These are phyloP conservation scores for Linnemannia exigua DNA, from an alignment of 192 early-diverging fungal species.

Conservation along the genomic window DNA sequence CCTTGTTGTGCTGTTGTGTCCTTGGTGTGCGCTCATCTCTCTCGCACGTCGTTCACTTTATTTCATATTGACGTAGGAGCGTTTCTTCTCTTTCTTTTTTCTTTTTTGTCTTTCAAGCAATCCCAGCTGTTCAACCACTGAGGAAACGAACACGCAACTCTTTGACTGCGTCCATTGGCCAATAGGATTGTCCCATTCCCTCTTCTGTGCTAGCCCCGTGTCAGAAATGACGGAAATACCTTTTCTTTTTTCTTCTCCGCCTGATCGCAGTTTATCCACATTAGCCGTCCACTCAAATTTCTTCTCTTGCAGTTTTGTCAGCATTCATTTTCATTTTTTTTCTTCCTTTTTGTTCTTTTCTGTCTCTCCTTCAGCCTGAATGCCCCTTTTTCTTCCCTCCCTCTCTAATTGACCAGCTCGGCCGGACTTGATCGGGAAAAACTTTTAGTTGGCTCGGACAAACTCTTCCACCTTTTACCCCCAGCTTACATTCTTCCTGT, in stretches of 20 bases:
- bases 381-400: not conserved
- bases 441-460: not conserved
- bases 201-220: not conserved
- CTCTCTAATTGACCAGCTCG: not conserved
- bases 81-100: not conserved
- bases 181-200: not conserved
- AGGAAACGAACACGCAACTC: not conserved
- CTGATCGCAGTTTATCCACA: not conserved
- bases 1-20: not conserved
- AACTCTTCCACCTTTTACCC: not conserved
- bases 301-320: not conserved
- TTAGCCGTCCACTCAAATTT: not conserved
- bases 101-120: too few species aligned
- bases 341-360: not conserved
- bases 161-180: not conserved
- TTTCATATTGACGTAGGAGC: not conserved
- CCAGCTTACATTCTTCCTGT: not conserved
- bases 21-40: not conserved
- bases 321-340: not conserved
- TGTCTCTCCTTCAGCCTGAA: not conserved
- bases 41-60: not conserved
- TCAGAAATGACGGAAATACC: not conserved
- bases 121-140: not conserved
- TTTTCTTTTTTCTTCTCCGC: not conserved
- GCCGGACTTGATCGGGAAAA: conserved; percentile 1